Base-by-base conservation (phyloP, 441 rosid genomes). In the Populus hybrid region DNA sequence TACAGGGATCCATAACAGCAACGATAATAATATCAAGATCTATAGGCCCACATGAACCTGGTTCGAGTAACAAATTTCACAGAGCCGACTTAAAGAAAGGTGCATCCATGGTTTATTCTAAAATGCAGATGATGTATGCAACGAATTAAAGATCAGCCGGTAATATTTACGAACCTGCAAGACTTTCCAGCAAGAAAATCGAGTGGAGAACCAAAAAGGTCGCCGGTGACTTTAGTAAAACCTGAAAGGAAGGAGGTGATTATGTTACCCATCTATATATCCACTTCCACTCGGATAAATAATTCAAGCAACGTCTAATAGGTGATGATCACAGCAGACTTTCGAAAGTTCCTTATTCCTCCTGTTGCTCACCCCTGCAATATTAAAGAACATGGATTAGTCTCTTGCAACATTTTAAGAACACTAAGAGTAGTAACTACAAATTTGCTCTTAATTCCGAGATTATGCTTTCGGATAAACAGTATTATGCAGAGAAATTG, bases 161-260 rank as follows among this genome's bases (percentile, higher is more conserved):
- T 46, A 46, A 46, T 46, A 26, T 26, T 18, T 11, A 32, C 5
- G 24, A 77, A 89, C 92, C 90, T 86, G 86, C 92, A 90, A 63
- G 92, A 87, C 73, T 90, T 89, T 21, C 90, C 91, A 4, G 90
- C 64, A 3, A 89, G 83, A 72, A 90, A 88, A 38, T 84, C 85
- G 23, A 87, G 84, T 8, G 92, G 88, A 67, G 85, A 78, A 69
- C 83, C 84, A 74, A 89, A 85, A 71, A 89, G 82, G 70, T 85
- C 72, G 18, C 83, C 85, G 2, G 86, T 71, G 30, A 81, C 85
- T 61, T 81, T 20, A 12, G 72, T 32, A 61, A 84, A 82, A 32
- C 88, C 90, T 3, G 88, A 82, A 76, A 84, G 77, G 72, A 90
- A 82, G n/a, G 94, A 87, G 63, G 76, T 79, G 66, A 88, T 68